Evolutionary conservation across 345 rosid genomes (phyloP).

Genomic region (Pistacia vera): DNA sequence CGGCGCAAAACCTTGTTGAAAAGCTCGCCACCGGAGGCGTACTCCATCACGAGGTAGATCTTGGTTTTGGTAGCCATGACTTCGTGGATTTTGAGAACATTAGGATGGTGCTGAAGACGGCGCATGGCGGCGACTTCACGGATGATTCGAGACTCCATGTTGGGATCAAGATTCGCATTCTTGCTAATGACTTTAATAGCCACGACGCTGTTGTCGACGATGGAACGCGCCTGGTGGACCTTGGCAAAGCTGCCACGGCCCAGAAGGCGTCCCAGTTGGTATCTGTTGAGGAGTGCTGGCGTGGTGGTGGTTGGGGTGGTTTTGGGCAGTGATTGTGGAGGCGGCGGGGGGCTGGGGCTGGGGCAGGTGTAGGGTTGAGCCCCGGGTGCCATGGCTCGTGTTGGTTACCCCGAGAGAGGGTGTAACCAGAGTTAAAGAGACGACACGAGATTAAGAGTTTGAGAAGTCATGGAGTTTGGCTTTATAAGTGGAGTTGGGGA

Average conservation of each 20-base stretch:
- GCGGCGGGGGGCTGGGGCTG: neutral
- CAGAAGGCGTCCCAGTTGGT: conserved; percentile 57
- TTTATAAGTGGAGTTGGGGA: too few species aligned
- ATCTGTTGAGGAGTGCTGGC: conserved; percentile 60
- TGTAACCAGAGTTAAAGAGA: neutral
- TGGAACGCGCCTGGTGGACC: conserved; percentile 60
- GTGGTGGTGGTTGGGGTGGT: conserved; percentile 2
- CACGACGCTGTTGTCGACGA: conserved; percentile 41
- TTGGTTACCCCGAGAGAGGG: neutral
- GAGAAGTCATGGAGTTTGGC: too few species aligned
- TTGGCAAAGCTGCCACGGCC: conserved; percentile 83
- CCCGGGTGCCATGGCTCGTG: conserved; percentile 26
- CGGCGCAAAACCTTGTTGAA: conserved; percentile 44
- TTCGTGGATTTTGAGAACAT: conserved; percentile 76
- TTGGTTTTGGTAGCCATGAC: conserved; percentile 86
- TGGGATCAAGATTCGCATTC: conserved; percentile 33
- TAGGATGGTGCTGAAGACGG: conserved; percentile 72
- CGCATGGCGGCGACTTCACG: conserved; percentile 87
- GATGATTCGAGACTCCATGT: conserved; percentile 63
- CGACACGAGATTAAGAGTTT: neutral
- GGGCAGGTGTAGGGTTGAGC: neutral
- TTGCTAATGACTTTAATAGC: conserved; percentile 81
- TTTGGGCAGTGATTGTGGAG: neutral
- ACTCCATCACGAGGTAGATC: conserved; percentile 81
- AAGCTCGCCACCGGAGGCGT: conserved; percentile 80